Conservation (phyloP, 2,329 filamentous ascomycete genomes). For the Claviceps digitariae region DNA sequence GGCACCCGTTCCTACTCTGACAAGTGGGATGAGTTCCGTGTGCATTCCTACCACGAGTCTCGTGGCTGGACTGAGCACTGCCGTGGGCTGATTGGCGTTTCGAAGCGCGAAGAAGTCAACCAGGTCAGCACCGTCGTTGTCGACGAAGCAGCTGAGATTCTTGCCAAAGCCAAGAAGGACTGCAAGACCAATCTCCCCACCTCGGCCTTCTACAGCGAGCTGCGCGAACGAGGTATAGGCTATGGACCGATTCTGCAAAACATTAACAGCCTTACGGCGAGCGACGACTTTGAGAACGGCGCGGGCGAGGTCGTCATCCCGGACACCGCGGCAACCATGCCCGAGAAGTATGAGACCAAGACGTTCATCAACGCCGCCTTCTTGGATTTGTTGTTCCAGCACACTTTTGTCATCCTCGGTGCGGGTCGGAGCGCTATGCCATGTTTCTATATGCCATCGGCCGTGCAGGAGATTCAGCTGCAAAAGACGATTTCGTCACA, state of each 20-base stretch:
- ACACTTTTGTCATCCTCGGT: constrained; percentile 24
- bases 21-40: constrained; percentile 41
- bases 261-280: background rate
- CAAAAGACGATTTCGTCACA: constrained; percentile 1
- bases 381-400: constrained; percentile 31
- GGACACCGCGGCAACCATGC: constrained; percentile 32
- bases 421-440: constrained; percentile 17
- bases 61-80: constrained; percentile 47
- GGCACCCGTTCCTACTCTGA: constrained; percentile 22
- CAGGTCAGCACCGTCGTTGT: background rate
- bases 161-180: constrained; percentile 12
- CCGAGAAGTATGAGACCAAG: constrained; percentile 26
- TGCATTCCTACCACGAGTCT: constrained; percentile 37
- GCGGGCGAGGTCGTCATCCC: constrained; percentile 13
- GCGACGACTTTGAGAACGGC: background rate
- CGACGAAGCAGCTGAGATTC: background rate
- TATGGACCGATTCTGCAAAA: constrained; percentile 8
- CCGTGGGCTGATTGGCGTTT: constrained; percentile 34
- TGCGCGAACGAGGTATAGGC: constrained; percentile 12
- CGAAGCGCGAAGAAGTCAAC: background rate
- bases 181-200: constrained; percentile 4
- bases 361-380: constrained; percentile 32
- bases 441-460: constrained; percentile 23
- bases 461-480: constrained; percentile 17
- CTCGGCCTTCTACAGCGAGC: constrained; percentile 11